phyloP scores from a whole-genome alignment of 2,329 filamentous ascomycete species.

The Talaromyces pinophilus region DNA sequence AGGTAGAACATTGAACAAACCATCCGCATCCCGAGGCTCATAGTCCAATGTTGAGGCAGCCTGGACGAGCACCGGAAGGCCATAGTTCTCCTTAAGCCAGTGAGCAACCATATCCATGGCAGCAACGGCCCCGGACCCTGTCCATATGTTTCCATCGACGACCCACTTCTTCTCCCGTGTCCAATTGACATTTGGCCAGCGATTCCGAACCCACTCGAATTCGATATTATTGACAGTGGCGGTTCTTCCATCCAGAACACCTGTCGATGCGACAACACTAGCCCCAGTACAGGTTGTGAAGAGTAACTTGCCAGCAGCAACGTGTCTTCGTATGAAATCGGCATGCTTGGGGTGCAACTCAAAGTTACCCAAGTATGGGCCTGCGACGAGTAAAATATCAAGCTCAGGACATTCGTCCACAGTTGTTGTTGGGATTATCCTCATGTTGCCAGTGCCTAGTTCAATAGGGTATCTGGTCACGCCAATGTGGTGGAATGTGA shows the following conservation, averaged over 20 bases:
- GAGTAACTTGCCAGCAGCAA: slow-evolving; percentile 38
- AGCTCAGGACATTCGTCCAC: slow-evolving; percentile 41
- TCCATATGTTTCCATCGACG: slow-evolving; percentile 52
- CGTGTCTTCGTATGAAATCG: slow-evolving; percentile 40
- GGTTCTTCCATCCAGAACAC: slow-evolving; percentile 46
- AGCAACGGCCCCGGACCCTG: slow-evolving; percentile 48
- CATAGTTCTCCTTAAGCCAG: slow-evolving; percentile 43
- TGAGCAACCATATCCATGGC: slow-evolving; percentile 50
- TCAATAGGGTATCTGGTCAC: slow-evolving; percentile 33
- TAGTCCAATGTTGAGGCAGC: slow-evolving; percentile 35
- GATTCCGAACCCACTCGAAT: slow-evolving; percentile 33
- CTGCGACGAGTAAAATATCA: slow-evolving; percentile 42
- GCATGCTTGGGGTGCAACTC: slow-evolving; percentile 34
- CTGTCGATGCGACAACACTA: slow-evolving; percentile 30
- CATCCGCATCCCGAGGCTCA: slow-evolving; percentile 41
- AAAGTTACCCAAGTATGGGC: slow-evolving; percentile 33
- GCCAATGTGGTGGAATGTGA: slow-evolving; percentile 41
- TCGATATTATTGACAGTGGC: slow-evolving; percentile 48
- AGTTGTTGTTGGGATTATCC: slow-evolving; percentile 33
- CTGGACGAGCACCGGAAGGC: slow-evolving; percentile 31
- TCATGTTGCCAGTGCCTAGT: slow-evolving; percentile 26
- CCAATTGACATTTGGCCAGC: slow-evolving; percentile 49
- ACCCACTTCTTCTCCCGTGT: slow-evolving; percentile 49
- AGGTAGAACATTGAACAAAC: slow-evolving; percentile 32
- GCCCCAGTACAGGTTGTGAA: slow-evolving; percentile 29